phyloP scores from a whole-genome alignment of 306 rosid species.

The Erythrophleum fordii region DNA sequence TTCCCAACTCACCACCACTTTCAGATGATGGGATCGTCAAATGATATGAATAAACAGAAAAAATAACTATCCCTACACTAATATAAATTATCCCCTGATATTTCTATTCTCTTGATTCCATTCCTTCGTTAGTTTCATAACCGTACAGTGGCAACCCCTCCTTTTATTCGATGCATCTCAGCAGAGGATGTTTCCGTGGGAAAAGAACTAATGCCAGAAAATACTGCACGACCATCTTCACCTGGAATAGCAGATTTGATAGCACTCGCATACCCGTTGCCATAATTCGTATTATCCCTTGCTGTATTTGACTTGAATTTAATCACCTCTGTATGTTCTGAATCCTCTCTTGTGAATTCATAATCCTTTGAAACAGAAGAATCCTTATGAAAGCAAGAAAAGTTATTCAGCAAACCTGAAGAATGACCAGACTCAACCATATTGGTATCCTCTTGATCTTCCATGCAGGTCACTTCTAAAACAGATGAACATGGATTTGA shows the following conservation, averaged over 20 bases:
- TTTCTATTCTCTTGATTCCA: conserved; percentile 43
- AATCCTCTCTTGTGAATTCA: conserved; percentile 27
- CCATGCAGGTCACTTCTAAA: conserved; percentile 15
- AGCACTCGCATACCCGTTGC: conserved; percentile 44
- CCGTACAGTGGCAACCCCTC: conserved; percentile 14
- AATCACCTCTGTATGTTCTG: conserved; percentile 41
- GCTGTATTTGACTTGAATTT: conserved; percentile 37
- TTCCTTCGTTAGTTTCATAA: conserved; percentile 42
- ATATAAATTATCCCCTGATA: conserved; percentile 39
- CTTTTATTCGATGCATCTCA: conserved; percentile 38
- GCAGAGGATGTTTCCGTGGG: conserved; percentile 40
- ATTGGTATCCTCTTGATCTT: conserved; percentile 33
- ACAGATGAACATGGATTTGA: conserved; percentile 27
- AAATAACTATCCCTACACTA: conserved; percentile 28
- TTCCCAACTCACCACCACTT: conserved; percentile 62
- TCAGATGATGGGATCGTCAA: conserved; percentile 65
- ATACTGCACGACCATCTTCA: conserved; percentile 33
- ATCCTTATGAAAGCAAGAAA: conserved; percentile 28
- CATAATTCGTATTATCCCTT: conserved; percentile 33
- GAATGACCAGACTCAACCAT: conserved; percentile 8
- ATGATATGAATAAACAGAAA: conserved; percentile 43
- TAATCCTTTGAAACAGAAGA: conserved; percentile 38
- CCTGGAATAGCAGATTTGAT: conserved; percentile 30
- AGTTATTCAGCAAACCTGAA: conserved; percentile 40
- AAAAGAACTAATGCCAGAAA: conserved; percentile 28